Percentiles rank a stretch among this genome's conserved stretches.
Evolutionary conservation across 139 green algal genomes (phyloP).

Genomic region (Picochlorum sp.): DNA sequence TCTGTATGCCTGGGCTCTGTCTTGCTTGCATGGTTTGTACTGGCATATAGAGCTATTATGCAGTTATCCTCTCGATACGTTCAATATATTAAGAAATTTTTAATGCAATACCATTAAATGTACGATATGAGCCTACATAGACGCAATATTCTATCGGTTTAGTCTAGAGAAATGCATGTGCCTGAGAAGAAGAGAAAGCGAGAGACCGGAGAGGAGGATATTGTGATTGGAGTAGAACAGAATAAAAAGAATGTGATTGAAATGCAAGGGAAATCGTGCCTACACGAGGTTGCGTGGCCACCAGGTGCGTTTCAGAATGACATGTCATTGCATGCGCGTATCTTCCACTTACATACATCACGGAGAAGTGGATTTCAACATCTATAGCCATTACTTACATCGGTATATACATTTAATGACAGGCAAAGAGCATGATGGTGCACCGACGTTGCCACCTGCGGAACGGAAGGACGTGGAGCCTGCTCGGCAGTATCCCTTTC

Average conservation of each 20-base stretch:
- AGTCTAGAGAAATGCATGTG: too few relatives aligned
- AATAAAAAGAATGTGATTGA: constrained; percentile 30
- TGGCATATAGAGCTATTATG: too few relatives aligned
- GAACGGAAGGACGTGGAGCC: constrained; percentile 4
- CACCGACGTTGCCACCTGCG: neutral
- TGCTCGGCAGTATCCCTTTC: constrained; percentile 49
- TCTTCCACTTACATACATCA: neutral
- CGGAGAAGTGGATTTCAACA: neutral
- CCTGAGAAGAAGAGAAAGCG: too few relatives aligned
- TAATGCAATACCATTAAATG: too few relatives aligned
- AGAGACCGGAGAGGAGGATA: too few relatives aligned
- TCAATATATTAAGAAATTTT: too few relatives aligned
- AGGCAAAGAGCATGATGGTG: neutral
- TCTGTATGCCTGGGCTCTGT: too few relatives aligned
- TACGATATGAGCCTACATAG: too few relatives aligned
- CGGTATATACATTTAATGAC: neutral
- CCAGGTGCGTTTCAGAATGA: constrained; percentile 9
- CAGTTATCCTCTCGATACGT: too few relatives aligned
- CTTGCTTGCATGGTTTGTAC: too few relatives aligned
- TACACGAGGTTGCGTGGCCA: constrained; percentile 74
- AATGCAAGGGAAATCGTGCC: constrained; percentile 64
- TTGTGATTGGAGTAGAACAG: too few relatives aligned
- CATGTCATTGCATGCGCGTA: neutral
- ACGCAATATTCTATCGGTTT: too few relatives aligned
- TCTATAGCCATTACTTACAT: neutral